phyloP scores from a whole-genome alignment of 2,329 filamentous ascomycete genomes.

The Sphaerostilbella broomeana region DNA sequence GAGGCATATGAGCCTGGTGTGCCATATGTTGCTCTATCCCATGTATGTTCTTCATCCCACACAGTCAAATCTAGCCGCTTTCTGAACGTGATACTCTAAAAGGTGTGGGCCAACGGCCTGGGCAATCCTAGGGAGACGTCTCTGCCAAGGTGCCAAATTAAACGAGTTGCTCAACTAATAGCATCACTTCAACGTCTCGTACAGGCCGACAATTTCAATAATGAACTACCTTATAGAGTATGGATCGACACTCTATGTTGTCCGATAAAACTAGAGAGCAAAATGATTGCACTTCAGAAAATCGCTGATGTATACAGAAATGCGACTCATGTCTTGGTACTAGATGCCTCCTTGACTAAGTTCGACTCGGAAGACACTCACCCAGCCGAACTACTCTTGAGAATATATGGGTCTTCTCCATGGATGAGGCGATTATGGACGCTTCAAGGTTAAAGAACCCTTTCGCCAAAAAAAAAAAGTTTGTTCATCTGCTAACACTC shows the following conservation, averaged over 20 bases:
- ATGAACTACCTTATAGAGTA: conserved; percentile 16
- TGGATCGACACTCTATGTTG: conserved; percentile 33
- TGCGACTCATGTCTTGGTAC: conserved; percentile 26
- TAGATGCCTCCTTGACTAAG: conserved; percentile 26
- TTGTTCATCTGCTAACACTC: too few species aligned
- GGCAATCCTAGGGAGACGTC: conserved; percentile 26
- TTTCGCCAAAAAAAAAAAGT: too few species aligned
- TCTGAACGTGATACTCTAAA: background rate
- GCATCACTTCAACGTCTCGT: conserved; percentile 14
- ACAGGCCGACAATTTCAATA: background rate
- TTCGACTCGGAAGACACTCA: conserved; percentile 15
- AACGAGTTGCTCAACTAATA: conserved; percentile 20
- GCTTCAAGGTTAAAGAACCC: conserved; percentile 30
- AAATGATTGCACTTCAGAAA: conserved; percentile 24
- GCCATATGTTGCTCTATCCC: conserved; percentile 30
- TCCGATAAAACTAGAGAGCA: conserved; percentile 20
- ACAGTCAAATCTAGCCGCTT: too few species aligned
- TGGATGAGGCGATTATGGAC: conserved; percentile 37
- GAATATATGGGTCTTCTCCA: conserved; percentile 26
- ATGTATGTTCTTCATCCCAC: conserved; percentile 18
- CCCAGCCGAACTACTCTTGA: conserved; percentile 22
- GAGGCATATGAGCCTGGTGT: conserved; percentile 19
- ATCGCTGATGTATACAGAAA: conserved; percentile 29
- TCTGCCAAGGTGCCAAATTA: conserved; percentile 26
- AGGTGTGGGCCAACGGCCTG: conserved; percentile 32